Conservation (phyloP, 768 basidiomycete genomes). For the Holtermanniella nyarrowii region DNA sequence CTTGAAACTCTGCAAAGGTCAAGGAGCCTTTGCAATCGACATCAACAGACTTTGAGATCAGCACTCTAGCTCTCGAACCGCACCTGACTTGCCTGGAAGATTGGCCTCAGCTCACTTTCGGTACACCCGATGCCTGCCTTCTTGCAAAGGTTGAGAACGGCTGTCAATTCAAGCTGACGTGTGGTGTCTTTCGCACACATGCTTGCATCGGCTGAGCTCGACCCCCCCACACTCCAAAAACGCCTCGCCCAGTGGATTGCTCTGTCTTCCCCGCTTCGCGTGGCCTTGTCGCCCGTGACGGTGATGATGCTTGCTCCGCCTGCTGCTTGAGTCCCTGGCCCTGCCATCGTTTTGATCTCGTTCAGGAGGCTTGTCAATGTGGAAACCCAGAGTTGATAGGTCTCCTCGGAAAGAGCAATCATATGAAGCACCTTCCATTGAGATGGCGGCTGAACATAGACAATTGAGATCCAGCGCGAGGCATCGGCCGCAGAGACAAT, state of each 20-base stretch:
- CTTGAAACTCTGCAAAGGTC: constrained; percentile 5
- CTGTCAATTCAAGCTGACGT: constrained; percentile 5
- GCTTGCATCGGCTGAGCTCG: background rate
- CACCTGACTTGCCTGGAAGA: background rate
- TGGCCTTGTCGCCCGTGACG: background rate
- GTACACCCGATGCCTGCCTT: constrained; percentile 7
- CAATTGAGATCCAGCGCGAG: constrained; percentile 70
- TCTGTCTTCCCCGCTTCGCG: background rate
- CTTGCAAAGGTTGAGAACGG: constrained; percentile 6
- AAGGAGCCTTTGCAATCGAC: constrained; percentile 1
- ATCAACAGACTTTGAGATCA: background rate
- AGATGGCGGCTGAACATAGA: constrained; percentile 56
- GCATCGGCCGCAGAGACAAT: constrained; percentile 53
- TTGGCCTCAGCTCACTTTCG: constrained; percentile 1
- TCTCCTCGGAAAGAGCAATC: constrained; percentile 57
- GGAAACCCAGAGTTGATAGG: constrained; percentile 55
- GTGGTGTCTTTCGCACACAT: background rate
- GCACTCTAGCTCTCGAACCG: background rate
- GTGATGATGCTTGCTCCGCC: background rate
- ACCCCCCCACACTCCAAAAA: constrained; percentile 1
- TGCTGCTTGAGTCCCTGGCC: background rate
- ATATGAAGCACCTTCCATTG: constrained; percentile 71
- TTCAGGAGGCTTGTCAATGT: constrained; percentile 52
- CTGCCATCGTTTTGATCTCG: constrained; percentile 13
- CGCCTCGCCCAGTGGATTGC: background rate